phyloP scores from a whole-genome alignment of 768 basidiomycete species.

The Thelephora aurantiotincta region DNA sequence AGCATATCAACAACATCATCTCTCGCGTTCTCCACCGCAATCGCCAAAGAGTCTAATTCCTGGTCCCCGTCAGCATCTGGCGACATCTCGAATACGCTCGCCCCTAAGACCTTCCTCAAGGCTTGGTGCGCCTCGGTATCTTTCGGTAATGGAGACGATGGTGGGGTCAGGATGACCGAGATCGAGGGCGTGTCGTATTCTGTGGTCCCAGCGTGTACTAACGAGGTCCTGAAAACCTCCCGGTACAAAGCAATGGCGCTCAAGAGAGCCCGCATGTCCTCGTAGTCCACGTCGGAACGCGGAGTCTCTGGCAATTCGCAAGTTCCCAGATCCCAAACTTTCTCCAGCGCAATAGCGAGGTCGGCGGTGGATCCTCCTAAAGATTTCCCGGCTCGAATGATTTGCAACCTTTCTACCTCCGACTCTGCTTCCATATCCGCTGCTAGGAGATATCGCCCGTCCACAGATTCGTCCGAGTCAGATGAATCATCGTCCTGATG shows the following conservation, averaged over 20 bases:
- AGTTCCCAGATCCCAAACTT: slow-evolving; percentile 32
- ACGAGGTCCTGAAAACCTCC: slow-evolving; percentile 35
- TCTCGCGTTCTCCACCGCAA: slow-evolving; percentile 55
- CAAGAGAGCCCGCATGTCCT: slow-evolving; percentile 37
- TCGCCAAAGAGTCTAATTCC: slow-evolving; percentile 26
- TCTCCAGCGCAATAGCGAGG: slow-evolving; percentile 42
- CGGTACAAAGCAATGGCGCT: slow-evolving; percentile 47
- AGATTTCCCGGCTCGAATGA: slow-evolving; percentile 44
- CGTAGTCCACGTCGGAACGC: slow-evolving; percentile 19
- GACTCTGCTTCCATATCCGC: slow-evolving; percentile 19
- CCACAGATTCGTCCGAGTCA: slow-evolving; percentile 7
- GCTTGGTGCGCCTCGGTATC: slow-evolving; percentile 27
- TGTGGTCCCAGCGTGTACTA: slow-evolving; percentile 2
- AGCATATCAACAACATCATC: slow-evolving; percentile 69
- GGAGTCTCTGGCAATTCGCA: slow-evolving; percentile 13
- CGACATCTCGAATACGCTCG: slow-evolving; percentile 26
- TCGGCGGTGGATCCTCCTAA: slow-evolving; percentile 44
- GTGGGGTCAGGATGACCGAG: slow-evolving; percentile 36
- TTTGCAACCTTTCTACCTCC: slow-evolving; percentile 28
- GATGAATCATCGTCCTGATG: neutral
- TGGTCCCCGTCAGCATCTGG: slow-evolving; percentile 15
- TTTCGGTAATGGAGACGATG: slow-evolving; percentile 34
- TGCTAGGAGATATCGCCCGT: slow-evolving; percentile 9
- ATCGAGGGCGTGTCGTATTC: slow-evolving; percentile 15
- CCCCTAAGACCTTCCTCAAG: slow-evolving; percentile 43